Evolutionary conservation across 495 filamentous ascomycete species (phyloP).

Genomic region (Penicillium ochrochloron): DNA sequence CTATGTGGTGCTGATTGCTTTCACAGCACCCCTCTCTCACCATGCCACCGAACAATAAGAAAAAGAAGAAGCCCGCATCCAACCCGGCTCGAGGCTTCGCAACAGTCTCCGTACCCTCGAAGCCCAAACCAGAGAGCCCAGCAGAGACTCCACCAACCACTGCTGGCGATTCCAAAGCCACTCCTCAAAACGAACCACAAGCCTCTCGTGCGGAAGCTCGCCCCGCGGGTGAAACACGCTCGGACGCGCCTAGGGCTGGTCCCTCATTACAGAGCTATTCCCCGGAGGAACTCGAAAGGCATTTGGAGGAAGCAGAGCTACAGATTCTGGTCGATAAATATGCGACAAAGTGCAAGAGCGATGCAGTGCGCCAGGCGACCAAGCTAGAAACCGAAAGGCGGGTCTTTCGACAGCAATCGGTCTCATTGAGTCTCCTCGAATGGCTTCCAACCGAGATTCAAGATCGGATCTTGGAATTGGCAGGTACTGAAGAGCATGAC

Average conservation of each 20-base stretch:
- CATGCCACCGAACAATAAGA: conserved; percentile 81
- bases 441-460: conserved; percentile 84
- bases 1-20: not conserved
- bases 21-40: conserved; percentile 25
- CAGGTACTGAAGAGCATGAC: conserved; percentile 46
- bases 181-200: conserved; percentile 49
- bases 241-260: conserved; percentile 21
- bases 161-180: conserved; percentile 42
- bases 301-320: conserved; percentile 80
- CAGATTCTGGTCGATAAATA: conserved; percentile 83
- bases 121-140: conserved; percentile 50
- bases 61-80: conserved; percentile 79
- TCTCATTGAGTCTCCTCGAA: conserved; percentile 67
- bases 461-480: conserved; percentile 69
- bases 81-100: conserved; percentile 92
- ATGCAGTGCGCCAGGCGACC: conserved; percentile 68
- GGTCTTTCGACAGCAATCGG: conserved; percentile 73
- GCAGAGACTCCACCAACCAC: conserved; percentile 35
- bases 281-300: conserved; percentile 82
- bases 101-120: conserved; percentile 87
- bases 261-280: conserved; percentile 58
- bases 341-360: conserved; percentile 67
- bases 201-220: conserved; percentile 29
- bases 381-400: conserved; percentile 81
- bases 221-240: conserved; percentile 20